Base-by-base conservation (phyloP, 2,329 filamentous ascomycete species). In the Aspergillus sp. region DNA sequence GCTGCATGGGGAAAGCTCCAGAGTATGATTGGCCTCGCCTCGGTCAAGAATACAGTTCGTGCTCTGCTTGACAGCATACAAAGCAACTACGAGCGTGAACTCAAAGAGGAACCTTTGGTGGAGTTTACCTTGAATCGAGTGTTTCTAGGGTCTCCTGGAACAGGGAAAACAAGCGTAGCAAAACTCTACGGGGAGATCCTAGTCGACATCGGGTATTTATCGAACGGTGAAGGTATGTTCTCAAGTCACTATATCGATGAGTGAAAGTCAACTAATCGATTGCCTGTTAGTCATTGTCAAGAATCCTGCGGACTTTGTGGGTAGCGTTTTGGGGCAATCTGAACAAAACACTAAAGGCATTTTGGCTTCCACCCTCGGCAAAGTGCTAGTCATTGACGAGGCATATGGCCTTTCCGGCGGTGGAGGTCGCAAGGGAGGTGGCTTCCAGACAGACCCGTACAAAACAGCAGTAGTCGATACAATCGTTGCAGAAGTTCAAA, bases 381-480 rank as follows among this genome's bases (percentile, higher is more conserved):
- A 93, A 62, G 88, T 93, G 0, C 80, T 93, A 0, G 84, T 93
- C 14, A 91, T 93, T 3, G 90, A 93, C 60, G 90, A 95, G 67
- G 90, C 90, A 0, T 93, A 93, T 62, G 85, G 86, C 35, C 77
- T 93, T 0, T 83, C 74, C 1, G 76, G 76, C 0, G 69, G 70
- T 6, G 68, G 64, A 2, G 60, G 51, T 2, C 70, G 67, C 0
- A 65, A 64, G n/a, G 62, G 62, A 2, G 66, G 65, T 1, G 66
- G 70, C 1, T 51, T 53, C 0, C 61, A 77, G 14, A 68, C 73
- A 1, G 82, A 86, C 62, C 58, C 62, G 0, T 91, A 75, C 74
- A 88, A 84, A 68, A 82, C 78, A 0, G 87, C 85, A 0, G 87
- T 90, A 1, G 80, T 91, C 3, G 89, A 92, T 63, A 91, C 87